phyloP scores from a whole-genome alignment of 352 stramenopile species.

The Pythium brachiatum region DNA sequence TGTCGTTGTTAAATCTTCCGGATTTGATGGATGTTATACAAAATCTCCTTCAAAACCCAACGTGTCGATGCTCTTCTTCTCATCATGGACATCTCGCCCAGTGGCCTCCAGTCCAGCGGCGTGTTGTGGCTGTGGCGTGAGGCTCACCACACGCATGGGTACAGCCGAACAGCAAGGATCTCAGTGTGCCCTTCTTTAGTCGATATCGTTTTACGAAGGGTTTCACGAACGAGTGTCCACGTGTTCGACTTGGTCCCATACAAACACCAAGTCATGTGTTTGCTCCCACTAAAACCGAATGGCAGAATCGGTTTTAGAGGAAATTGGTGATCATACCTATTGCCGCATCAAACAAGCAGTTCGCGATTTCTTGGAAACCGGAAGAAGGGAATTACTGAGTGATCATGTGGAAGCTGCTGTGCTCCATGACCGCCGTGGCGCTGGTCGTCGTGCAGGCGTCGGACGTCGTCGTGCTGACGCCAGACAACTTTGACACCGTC shows the following conservation, averaged over 20 bases:
- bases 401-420: constrained; percentile 60
- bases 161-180: background rate
- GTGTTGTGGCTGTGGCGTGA: background rate
- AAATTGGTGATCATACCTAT: constrained; percentile 8
- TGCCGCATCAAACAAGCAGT: constrained; percentile 12
- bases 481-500: constrained; percentile 78
- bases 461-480: constrained; percentile 77
- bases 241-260: constrained; percentile 19
- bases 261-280: constrained; percentile 34
- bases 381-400: constrained; percentile 10
- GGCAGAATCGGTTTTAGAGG: constrained; percentile 18
- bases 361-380: constrained; percentile 23
- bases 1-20: constrained; percentile 5
- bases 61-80: too few relatives aligned
- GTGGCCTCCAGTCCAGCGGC: background rate
- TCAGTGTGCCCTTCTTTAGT: background rate
- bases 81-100: too few relatives aligned
- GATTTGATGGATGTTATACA: constrained; percentile 23
- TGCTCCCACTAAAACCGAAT: constrained; percentile 17
- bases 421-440: constrained; percentile 37
- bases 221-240: background rate
- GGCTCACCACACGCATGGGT: background rate
- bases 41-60: background rate
- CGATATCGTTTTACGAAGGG: constrained; percentile 2
- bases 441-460: constrained; percentile 55